Evolutionary conservation across 129 eudicot species (phyloP), one percentile per base, ranked within the genome.

Genomic region (Flaveria brownii): DNA sequence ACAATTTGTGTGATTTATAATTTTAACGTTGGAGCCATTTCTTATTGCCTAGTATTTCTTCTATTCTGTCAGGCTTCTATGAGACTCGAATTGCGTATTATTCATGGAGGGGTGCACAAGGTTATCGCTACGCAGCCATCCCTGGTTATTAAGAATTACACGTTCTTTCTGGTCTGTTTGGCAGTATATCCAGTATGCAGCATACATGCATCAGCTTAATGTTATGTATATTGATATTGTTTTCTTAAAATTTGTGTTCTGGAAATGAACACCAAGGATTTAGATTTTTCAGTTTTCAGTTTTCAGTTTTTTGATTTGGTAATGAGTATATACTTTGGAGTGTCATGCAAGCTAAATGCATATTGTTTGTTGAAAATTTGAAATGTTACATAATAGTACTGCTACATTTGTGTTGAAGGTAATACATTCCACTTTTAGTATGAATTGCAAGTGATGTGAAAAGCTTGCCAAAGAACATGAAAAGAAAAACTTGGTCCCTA

Each of bases 31-130:
- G 6, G 68, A 62, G 68, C 68, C 68, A 14, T 26, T 61, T 62
- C 18, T 62, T 26, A 62, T 9, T 26, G 14, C 14, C 43, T 62
- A 10, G 6, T 62, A 23, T 28, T 62, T 28, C 4, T 62, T 28
- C 4, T 10, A 1, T 12, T 28, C 30, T 28, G 45, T 26, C 68
- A 62, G 68, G 68, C 45, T 62, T 62, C 43, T 62, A 62, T 5
- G 68, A 62, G 68, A 62, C 68, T 6, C 68, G 68, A 62, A 62
- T 62, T 11, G 68, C 68, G 4, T 62, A 62, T 28, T 62, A 62
- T 62, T 26, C 68, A 62, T 94, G 97, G 98, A 94, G 98, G 78
- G 98, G 98, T 46, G 98, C 98, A 51, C 88, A 86, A 77, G 98
- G 97, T 12, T 94, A 88, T 65, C 96, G 93, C 6, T 94, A 78